phyloP scores from a whole-genome alignment of 2,329 filamentous ascomycete genomes.

The Aureobasidium melanogenum region DNA sequence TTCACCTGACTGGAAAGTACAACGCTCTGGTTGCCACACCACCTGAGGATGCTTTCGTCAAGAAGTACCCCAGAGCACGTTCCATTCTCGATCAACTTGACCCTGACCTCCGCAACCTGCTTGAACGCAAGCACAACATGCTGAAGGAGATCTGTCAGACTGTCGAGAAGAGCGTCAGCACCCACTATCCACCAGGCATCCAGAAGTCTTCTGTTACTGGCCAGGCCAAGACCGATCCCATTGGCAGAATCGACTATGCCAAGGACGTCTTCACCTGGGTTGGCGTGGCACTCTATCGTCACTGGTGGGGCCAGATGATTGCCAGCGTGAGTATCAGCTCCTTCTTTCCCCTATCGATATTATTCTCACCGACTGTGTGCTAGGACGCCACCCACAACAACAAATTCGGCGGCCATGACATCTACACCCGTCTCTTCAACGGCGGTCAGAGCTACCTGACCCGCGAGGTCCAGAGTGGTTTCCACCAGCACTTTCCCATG shows the following conservation, averaged over 20 bases:
- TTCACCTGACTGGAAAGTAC: slow-evolving; percentile 38
- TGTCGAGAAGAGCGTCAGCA: slow-evolving; percentile 25
- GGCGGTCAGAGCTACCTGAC: slow-evolving; percentile 38
- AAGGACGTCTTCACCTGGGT: slow-evolving; percentile 45
- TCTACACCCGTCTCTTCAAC: slow-evolving; percentile 33
- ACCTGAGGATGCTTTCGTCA: not conserved
- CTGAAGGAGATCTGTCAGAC: slow-evolving; percentile 22
- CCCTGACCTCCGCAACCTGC: not conserved
- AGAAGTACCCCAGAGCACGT: not conserved
- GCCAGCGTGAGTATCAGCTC: slow-evolving; percentile 16
- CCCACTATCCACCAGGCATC: slow-evolving; percentile 25
- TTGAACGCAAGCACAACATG: slow-evolving; percentile 18
- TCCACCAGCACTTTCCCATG: slow-evolving; percentile 35
- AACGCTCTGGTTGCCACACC: slow-evolving; percentile 24
- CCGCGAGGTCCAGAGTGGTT: slow-evolving; percentile 28
- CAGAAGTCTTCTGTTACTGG: slow-evolving; percentile 20
- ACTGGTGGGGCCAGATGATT: slow-evolving; percentile 38
- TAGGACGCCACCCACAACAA: slow-evolving; percentile 28
- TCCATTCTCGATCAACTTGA: slow-evolving; percentile 22
- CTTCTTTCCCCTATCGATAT: not conserved
- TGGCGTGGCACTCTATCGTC: slow-evolving; percentile 37
- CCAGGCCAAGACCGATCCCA: slow-evolving; percentile 24
- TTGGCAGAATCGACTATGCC: slow-evolving; percentile 35
- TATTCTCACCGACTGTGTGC: not conserved
- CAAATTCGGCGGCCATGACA: slow-evolving; percentile 32